phyloP scores from a whole-genome alignment of 495 filamentous ascomycete genomes.

The Ramalina intermedia region DNA sequence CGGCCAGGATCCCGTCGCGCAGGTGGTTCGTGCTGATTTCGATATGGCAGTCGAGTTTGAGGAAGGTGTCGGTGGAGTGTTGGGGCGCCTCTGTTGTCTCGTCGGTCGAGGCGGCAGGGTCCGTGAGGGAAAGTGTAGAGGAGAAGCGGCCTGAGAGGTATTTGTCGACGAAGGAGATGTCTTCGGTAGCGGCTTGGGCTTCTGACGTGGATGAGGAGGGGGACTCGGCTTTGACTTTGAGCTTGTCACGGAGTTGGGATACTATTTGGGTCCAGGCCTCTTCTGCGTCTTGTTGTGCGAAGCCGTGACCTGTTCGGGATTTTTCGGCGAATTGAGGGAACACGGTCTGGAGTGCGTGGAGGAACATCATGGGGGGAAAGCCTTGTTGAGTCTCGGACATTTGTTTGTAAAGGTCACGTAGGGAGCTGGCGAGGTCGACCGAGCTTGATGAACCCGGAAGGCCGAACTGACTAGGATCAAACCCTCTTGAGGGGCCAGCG shows the following conservation, averaged over 20 bases:
- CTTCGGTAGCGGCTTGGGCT: slow-evolving; percentile 26
- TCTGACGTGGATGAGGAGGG: slow-evolving; percentile 15
- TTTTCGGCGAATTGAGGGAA: slow-evolving; percentile 94
- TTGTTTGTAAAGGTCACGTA: slow-evolving; percentile 79
- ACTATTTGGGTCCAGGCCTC: slow-evolving; percentile 97
- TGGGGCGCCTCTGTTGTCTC: slow-evolving; percentile 59
- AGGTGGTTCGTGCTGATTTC: slow-evolving; percentile 73
- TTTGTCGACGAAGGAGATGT: slow-evolving; percentile 71
- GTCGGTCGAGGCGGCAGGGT: slow-evolving; percentile 53
- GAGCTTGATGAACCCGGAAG: slow-evolving; percentile 44
- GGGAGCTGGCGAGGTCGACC: slow-evolving; percentile 61
- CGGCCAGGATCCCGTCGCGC: slow-evolving; percentile 68
- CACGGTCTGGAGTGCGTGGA: slow-evolving; percentile 60
- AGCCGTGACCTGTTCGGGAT: slow-evolving; percentile 65
- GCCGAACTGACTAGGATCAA: slow-evolving; percentile 42
- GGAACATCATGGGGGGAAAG: slow-evolving; percentile 72
- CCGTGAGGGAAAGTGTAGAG: slow-evolving; percentile 67
- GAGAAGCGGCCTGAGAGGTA: slow-evolving; percentile 75
- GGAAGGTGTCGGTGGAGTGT: slow-evolving; percentile 55
- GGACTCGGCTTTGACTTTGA: slow-evolving; percentile 44
- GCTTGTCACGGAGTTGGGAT: slow-evolving; percentile 64
- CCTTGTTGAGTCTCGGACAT: slow-evolving; percentile 88
- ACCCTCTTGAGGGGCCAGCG: slow-evolving; percentile 21
- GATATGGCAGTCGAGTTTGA: slow-evolving; percentile 94
- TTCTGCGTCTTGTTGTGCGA: slow-evolving; percentile 92